These are phyloP conservation scores for Venturia aucupariae DNA, from an alignment of 2,329 filamentous ascomycete species.

Conservation along the genomic window DNA sequence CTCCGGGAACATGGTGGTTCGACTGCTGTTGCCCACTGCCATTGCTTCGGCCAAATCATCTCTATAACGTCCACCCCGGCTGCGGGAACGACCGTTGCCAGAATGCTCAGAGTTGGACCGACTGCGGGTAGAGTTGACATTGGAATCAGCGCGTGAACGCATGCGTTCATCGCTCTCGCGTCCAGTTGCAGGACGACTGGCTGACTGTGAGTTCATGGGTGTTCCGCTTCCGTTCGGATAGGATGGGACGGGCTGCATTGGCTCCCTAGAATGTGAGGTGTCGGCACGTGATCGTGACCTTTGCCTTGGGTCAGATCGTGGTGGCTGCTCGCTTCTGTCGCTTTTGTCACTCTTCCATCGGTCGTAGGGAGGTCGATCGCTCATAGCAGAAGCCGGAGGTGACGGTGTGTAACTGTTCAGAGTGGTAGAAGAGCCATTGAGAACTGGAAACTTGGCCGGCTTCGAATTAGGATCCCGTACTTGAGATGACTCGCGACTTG, in stretches of 20 bases:
- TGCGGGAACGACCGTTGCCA: conserved; percentile 15
- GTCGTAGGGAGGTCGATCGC: conserved; percentile 8
- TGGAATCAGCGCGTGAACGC: conserved; percentile 11
- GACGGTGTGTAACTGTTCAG: background rate
- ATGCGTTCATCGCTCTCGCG: conserved; percentile 11
- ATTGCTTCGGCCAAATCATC: conserved; percentile 16
- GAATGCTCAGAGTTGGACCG: conserved; percentile 15
- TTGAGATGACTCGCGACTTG: conserved; percentile 57
- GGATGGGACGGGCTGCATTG: conserved; percentile 2
- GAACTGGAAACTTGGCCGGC: conserved; percentile 52
- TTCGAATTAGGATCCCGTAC: conserved; percentile 42
- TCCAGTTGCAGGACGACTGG: conserved; percentile 2
- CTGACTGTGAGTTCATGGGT: background rate
- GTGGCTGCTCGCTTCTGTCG: conserved; percentile 2
- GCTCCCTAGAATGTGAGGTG: background rate
- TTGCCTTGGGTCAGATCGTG: background rate
- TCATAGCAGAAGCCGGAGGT: background rate
- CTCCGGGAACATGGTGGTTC: conserved; percentile 11
- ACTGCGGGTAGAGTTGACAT: conserved; percentile 11
- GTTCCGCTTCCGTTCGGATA: background rate
- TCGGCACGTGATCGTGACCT: conserved; percentile 5
- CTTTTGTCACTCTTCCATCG: background rate
- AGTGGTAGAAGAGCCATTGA: conserved; percentile 33
- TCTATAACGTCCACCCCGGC: conserved; percentile 14
- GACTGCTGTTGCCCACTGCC: conserved; percentile 15